A percentile compares a stretch with the other conserved stretches of the same genome.
Conservation (phyloP, 1,139 yeast species). For the Scheffersomyces titani region DNA sequence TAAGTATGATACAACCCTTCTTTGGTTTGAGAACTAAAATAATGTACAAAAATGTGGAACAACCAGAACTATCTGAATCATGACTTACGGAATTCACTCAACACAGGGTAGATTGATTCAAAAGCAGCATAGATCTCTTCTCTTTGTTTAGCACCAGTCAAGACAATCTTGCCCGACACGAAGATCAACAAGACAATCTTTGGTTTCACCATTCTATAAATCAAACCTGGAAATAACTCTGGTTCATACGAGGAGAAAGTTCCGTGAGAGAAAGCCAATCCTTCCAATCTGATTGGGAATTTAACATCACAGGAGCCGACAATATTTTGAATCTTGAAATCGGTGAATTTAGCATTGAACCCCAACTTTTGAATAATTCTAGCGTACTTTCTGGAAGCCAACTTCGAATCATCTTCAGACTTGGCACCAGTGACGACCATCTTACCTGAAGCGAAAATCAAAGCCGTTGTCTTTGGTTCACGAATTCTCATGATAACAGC, state of each 20-base stretch:
- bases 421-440: conserved; percentile 99
- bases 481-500: conserved; percentile 99
- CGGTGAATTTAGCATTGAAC: conserved; percentile 93
- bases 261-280: conserved; percentile 97
- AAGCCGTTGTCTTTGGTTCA: conserved; percentile 97
- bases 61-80: conserved; percentile 20
- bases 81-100: conserved; percentile 94
- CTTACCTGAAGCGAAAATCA: conserved; percentile 97
- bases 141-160: conserved; percentile 98
- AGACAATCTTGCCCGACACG: conserved; percentile 95
- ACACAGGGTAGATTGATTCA: conserved; percentile 96
- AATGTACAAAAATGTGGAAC: not conserved
- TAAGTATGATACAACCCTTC: not conserved
- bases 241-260: conserved; percentile 99
- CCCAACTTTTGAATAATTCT: conserved; percentile 98
- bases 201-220: conserved; percentile 99
- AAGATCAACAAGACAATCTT: conserved; percentile 93
- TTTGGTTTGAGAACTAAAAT: not conserved
- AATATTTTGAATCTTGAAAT: conserved; percentile 95
- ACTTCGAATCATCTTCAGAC: conserved; percentile 94
- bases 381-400: conserved; percentile 96
- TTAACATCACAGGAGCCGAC: conserved; percentile 99
- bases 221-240: conserved; percentile 95
- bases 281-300: conserved; percentile 96
- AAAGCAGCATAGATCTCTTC: conserved; percentile 98